A percentile compares a stretch with the other conserved stretches of the same genome.
phyloP scores from a whole-genome alignment of 768 basidiomycete genomes.

The Russula lepida region DNA sequence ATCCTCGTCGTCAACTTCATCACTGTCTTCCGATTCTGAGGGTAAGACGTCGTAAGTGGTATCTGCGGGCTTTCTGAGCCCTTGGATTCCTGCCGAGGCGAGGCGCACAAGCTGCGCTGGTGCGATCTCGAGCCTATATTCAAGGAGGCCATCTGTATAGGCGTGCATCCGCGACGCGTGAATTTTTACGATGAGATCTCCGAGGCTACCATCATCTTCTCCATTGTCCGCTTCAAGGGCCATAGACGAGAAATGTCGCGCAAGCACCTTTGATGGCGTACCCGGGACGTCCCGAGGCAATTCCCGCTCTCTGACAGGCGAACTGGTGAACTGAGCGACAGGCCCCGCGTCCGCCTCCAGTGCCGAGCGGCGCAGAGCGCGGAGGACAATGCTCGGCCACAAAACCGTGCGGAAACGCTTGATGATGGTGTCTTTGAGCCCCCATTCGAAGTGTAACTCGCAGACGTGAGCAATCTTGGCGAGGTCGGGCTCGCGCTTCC shows the following conservation, averaged over 20 bases:
- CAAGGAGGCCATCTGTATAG: slow-evolving; percentile 61
- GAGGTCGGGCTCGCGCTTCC: slow-evolving; percentile 56
- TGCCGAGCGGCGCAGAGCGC: slow-evolving; percentile 59
- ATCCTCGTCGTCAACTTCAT: slow-evolving; percentile 40
- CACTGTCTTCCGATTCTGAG: slow-evolving; percentile 38
- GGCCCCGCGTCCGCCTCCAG: slow-evolving; percentile 28
- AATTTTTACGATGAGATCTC: slow-evolving; percentile 53
- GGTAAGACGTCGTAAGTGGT: slow-evolving; percentile 26
- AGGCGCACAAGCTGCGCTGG: slow-evolving; percentile 58
- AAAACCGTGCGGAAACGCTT: slow-evolving; percentile 78
- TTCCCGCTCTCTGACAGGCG: slow-evolving; percentile 2
- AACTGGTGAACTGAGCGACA: slow-evolving; percentile 26
- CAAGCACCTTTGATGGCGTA: slow-evolving; percentile 44
- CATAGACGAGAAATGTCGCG: slow-evolving; percentile 46
- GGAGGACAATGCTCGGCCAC: slow-evolving; percentile 67
- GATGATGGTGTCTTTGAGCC: slow-evolving; percentile 70
- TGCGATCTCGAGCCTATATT: slow-evolving; percentile 74
- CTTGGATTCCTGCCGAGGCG: slow-evolving; percentile 58
- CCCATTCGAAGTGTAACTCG: slow-evolving; percentile 91
- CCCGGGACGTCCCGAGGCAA: slow-evolving; percentile 23
- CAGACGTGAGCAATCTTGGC: slow-evolving; percentile 67
- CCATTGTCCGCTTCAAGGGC: slow-evolving; percentile 26
- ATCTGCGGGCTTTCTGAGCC: slow-evolving; percentile 38
- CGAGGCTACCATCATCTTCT: slow-evolving; percentile 30
- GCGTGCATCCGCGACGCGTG: slow-evolving; percentile 56